phyloP scores from a whole-genome alignment of 2,329 filamentous ascomycete species.

The Aspergillus versicolor region DNA sequence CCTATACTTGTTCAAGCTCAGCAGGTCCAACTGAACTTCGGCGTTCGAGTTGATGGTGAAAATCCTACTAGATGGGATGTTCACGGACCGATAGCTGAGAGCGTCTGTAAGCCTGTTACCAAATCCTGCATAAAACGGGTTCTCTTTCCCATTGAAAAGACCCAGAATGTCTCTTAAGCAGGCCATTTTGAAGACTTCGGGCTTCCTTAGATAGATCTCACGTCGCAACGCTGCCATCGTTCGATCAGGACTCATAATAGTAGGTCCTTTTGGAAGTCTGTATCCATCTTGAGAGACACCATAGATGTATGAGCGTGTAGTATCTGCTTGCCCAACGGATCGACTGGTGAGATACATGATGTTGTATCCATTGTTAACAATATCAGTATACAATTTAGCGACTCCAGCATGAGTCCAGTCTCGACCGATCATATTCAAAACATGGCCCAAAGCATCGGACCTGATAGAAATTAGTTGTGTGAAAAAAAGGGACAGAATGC shows the following conservation, averaged over 20 bases:
- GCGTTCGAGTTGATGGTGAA: slow-evolving; percentile 99
- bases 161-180: slow-evolving; percentile 91
- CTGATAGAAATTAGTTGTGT: slow-evolving; percentile 29
- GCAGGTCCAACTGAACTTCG: slow-evolving; percentile 85
- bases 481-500: not conserved
- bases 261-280: slow-evolving; percentile 81
- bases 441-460: slow-evolving; percentile 88
- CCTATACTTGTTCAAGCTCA: slow-evolving; percentile 91
- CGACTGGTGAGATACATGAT: slow-evolving; percentile 97
- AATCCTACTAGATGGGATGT: slow-evolving; percentile 89
- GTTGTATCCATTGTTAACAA: slow-evolving; percentile 93
- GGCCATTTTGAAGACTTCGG: slow-evolving; percentile 99
- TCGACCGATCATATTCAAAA: slow-evolving; percentile 92
- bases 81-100: slow-evolving; percentile 91
- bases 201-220: slow-evolving; percentile 92
- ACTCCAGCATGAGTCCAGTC: slow-evolving; percentile 98
- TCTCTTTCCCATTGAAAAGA: slow-evolving; percentile 73
- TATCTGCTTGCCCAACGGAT: slow-evolving; percentile 90
- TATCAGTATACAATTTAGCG: slow-evolving; percentile 95
- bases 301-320: slow-evolving; percentile 82
- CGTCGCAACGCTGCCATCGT: slow-evolving; percentile 90
- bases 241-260: slow-evolving; percentile 90
- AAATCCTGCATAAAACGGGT: slow-evolving; percentile 94
- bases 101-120: slow-evolving; percentile 96
- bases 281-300: slow-evolving; percentile 87